These are phyloP conservation scores for Psilocybe sp. DNA, from an alignment of 768 basidiomycete genomes.

Conservation along the genomic window DNA sequence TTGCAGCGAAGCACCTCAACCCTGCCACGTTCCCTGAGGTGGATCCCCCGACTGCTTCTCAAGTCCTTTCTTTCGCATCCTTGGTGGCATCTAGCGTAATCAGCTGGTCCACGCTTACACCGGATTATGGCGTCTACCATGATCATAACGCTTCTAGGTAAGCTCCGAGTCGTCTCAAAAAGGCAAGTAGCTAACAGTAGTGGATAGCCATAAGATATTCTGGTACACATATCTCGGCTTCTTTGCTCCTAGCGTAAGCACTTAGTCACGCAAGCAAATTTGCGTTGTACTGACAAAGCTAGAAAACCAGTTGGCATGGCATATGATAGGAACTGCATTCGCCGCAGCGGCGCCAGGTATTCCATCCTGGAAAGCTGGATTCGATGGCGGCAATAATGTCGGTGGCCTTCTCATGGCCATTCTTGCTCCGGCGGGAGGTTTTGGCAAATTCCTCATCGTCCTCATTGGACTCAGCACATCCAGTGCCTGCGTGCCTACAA, in stretches of 20 bases:
- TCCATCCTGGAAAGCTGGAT: constrained; percentile 54
- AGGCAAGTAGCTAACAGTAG: neutral
- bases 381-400: constrained; percentile 48
- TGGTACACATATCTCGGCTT: constrained; percentile 65
- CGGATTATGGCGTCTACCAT: constrained; percentile 46
- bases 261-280: neutral
- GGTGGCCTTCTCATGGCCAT: constrained; percentile 66
- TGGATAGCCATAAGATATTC: constrained; percentile 52
- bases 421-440: constrained; percentile 56
- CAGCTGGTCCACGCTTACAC: constrained; percentile 40
- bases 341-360: constrained; percentile 53
- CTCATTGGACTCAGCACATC: constrained; percentile 74
- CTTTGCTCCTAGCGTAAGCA: constrained; percentile 53
- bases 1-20: constrained; percentile 59
- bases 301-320: constrained; percentile 36
- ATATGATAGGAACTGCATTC: constrained; percentile 68
- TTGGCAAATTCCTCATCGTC: constrained; percentile 71
- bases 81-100: constrained; percentile 36
- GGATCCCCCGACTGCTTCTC: constrained; percentile 25
- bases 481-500: constrained; percentile 71
- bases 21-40: constrained; percentile 25
- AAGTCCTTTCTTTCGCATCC: constrained; percentile 33
- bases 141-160: constrained; percentile 28
- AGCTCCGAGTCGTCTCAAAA: neutral
- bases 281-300: neutral